phyloP scores from a whole-genome alignment of 345 rosid genomes.

The Brassica rapa region DNA sequence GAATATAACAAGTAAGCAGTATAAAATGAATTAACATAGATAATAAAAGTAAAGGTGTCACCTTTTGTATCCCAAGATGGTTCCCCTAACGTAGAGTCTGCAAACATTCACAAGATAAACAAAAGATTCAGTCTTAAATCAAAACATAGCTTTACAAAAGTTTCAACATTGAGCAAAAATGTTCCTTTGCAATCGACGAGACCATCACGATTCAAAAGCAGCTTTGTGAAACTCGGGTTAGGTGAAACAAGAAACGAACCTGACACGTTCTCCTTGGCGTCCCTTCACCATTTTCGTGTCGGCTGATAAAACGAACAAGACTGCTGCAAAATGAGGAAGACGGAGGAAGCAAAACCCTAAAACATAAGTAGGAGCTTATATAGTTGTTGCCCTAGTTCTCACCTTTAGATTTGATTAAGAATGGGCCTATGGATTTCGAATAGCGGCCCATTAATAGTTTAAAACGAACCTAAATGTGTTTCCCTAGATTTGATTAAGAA shows the following conservation, averaged over 20 bases:
- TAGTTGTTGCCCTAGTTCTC: background rate
- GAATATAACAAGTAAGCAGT: background rate
- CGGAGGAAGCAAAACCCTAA: conserved; percentile 19
- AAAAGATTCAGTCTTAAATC: conserved; percentile 4
- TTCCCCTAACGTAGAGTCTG: conserved; percentile 46
- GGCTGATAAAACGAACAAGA: conserved; percentile 2
- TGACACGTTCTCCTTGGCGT: conserved; percentile 3
- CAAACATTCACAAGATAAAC: conserved; percentile 5
- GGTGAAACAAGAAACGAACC: conserved; percentile 4
- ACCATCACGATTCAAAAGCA: background rate
- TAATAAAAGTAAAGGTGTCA: background rate
- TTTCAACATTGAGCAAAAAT: background rate
- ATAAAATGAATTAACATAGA: background rate
- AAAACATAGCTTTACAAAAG: background rate
- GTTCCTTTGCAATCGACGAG: conserved; percentile 1
- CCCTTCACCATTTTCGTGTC: background rate
- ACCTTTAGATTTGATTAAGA: background rate
- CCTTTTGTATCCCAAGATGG: conserved; percentile 47
- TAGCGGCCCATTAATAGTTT: background rate
- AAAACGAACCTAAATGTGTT: conserved; percentile 16
- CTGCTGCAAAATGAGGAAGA: conserved; percentile 20
- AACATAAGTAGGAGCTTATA: background rate
- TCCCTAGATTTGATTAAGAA: background rate
- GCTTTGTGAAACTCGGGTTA: background rate
- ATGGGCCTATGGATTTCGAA: conserved; percentile 6